A percentile compares a stretch with the other conserved stretches of the same genome.
These are phyloP conservation scores for Haplographium delicatum DNA, from an alignment of 495 filamentous ascomycete species.

Conservation along the genomic window DNA sequence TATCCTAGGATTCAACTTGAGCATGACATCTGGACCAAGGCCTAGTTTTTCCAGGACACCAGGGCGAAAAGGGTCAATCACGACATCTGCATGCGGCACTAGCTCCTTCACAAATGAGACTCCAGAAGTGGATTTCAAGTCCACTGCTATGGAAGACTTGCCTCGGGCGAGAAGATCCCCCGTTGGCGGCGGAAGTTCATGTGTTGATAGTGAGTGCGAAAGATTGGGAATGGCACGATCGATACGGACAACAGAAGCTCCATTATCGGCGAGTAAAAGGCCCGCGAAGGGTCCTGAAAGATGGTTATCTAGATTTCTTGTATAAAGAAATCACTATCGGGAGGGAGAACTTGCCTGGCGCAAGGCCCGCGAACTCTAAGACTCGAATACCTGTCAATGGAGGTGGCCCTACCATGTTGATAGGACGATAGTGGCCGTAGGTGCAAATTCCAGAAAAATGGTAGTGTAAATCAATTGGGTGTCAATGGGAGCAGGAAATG, in stretches of 20 bases:
- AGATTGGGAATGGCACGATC: constrained; percentile 52
- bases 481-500: too few relatives aligned
- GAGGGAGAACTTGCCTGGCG: constrained; percentile 57
- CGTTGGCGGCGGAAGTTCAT: constrained; percentile 38
- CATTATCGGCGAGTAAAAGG: constrained; percentile 82
- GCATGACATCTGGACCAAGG: constrained; percentile 63
- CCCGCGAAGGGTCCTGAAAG: constrained; percentile 78
- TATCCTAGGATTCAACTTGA: constrained; percentile 63
- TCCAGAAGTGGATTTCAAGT: constrained; percentile 65
- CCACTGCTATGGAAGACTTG: constrained; percentile 71
- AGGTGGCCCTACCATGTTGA: constrained; percentile 32
- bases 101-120: constrained; percentile 60
- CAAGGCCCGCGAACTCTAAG: constrained; percentile 84
- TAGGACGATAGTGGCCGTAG: too few relatives aligned
- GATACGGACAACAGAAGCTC: constrained; percentile 81
- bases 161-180: constrained; percentile 68
- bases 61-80: constrained; percentile 92
- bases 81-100: constrained; percentile 58
- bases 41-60: constrained; percentile 81
- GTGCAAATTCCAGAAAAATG: too few relatives aligned
- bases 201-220: constrained; percentile 26
- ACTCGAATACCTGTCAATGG: constrained; percentile 75
- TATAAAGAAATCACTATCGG: neutral
- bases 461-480: neutral
- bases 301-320: neutral